Evolutionary conservation across 2,329 filamentous ascomycete genomes (phyloP).

Genomic region (Aspergillus viridinutans): DNA sequence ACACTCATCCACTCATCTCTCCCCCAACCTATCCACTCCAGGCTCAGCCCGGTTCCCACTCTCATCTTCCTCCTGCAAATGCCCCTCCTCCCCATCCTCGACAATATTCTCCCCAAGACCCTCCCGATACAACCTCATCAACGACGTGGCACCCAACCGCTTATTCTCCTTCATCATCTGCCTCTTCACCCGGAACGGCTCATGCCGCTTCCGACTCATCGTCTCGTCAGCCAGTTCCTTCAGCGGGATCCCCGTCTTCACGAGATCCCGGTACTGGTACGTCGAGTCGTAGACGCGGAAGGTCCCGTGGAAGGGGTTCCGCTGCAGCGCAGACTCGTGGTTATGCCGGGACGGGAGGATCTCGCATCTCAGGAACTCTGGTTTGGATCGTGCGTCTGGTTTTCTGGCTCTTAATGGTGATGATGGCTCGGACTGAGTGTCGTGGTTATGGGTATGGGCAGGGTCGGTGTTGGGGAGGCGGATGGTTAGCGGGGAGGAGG

Average conservation of each 20-base stretch:
- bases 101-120: constrained; percentile 11
- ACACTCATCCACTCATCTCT: constrained; percentile 1
- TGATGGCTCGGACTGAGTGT: neutral
- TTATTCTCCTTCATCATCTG: constrained; percentile 16
- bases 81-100: neutral
- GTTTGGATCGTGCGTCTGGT: neutral
- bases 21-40: neutral
- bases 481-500: constrained; percentile 29
- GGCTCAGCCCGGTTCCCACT: neutral
- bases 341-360: constrained; percentile 27
- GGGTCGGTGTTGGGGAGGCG: constrained; percentile 10
- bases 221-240: constrained; percentile 30
- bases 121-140: constrained; percentile 22
- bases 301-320: constrained; percentile 30
- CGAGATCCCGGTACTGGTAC: constrained; percentile 27
- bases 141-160: constrained; percentile 22
- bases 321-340: constrained; percentile 22
- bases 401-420: neutral
- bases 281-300: constrained; percentile 22
- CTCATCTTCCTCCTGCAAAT: neutral
- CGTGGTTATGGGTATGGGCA: neutral
- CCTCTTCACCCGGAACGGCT: constrained; percentile 16
- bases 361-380: constrained; percentile 19
- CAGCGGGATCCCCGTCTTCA: constrained; percentile 24
- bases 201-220: constrained; percentile 19